These are phyloP conservation scores for Ustilago bromivora DNA, from an alignment of 1,284 basidiomycete species.

Conservation along the genomic window DNA sequence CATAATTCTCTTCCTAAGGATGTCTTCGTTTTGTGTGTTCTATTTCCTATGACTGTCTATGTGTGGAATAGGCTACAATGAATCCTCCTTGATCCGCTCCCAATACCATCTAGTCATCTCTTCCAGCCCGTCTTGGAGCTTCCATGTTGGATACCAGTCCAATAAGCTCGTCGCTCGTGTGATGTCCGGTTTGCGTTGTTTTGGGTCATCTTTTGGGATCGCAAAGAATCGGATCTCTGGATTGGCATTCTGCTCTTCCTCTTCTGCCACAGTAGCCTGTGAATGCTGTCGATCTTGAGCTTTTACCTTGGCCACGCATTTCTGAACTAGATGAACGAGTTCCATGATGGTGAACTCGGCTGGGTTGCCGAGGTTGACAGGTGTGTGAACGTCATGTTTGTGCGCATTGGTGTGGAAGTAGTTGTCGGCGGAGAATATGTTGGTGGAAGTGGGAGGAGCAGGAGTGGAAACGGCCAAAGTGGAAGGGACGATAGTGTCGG, in stretches of 20 bases:
- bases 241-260: neutral
- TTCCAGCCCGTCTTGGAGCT: conserved; percentile 86
- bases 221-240: conserved; percentile 64
- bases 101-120: conserved; percentile 90
- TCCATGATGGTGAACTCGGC: conserved; percentile 90
- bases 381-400: conserved; percentile 48
- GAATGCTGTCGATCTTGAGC: conserved; percentile 16
- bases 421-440: neutral
- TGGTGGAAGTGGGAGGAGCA: neutral
- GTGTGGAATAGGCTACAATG: conserved; percentile 16
- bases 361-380: conserved; percentile 92
- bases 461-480: conserved; percentile 19
- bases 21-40: neutral
- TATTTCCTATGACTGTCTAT: conserved; percentile 1
- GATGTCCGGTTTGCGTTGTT: conserved; percentile 91
- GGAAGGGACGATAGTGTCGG: conserved; percentile 37
- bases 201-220: conserved; percentile 81
- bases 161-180: conserved; percentile 86
- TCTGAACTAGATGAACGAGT: conserved; percentile 66
- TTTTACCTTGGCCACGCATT: conserved; percentile 54
- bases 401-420: conserved; percentile 22
- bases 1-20: conserved; percentile 7
- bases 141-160: conserved; percentile 93
- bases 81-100: conserved; percentile 52
- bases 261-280: neutral